phyloP scores from a whole-genome alignment of 2,329 filamentous ascomycete species.

The Alternaria hordeiaustralica region DNA sequence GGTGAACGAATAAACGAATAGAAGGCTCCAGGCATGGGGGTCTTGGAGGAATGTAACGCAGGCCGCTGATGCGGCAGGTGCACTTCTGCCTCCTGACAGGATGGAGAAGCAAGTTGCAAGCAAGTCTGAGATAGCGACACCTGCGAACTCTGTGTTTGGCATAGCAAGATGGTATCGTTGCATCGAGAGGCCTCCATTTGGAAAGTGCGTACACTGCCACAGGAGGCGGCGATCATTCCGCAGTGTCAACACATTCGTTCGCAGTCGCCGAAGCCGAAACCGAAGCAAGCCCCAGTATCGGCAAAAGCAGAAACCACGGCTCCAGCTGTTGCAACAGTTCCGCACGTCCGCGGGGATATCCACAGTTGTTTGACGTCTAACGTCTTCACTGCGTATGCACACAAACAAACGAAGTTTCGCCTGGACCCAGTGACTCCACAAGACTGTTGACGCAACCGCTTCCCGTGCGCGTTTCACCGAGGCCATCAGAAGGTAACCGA shows the following conservation, averaged over 20 bases:
- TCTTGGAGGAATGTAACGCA: not conserved
- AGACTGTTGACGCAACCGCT: conserved; percentile 6
- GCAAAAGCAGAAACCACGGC: conserved; percentile 3
- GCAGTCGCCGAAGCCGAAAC: not conserved
- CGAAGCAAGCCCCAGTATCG: not conserved
- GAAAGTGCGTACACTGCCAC: not conserved
- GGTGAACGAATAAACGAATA: not conserved
- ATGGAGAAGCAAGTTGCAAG: not conserved
- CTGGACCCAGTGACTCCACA: not conserved
- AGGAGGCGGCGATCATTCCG: not conserved
- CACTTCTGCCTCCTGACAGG: not conserved
- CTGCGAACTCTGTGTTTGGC: not conserved
- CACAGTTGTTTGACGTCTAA: conserved; percentile 6
- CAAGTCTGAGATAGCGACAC: not conserved
- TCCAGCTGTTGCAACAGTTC: conserved; percentile 4
- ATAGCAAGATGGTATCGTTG: not conserved
- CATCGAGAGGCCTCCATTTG: not conserved
- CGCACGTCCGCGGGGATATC: conserved; percentile 1
- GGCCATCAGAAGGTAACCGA: not conserved
- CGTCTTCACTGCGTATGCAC: conserved; percentile 7
- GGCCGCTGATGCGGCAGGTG: not conserved
- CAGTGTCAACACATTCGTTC: not conserved
- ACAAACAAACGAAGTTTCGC: conserved; percentile 9
- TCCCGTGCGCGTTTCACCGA: conserved; percentile 7
- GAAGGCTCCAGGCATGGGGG: not conserved